Conservation (phyloP, 2,329 filamentous ascomycete species). For the Aspergillus novofumigatus region DNA sequence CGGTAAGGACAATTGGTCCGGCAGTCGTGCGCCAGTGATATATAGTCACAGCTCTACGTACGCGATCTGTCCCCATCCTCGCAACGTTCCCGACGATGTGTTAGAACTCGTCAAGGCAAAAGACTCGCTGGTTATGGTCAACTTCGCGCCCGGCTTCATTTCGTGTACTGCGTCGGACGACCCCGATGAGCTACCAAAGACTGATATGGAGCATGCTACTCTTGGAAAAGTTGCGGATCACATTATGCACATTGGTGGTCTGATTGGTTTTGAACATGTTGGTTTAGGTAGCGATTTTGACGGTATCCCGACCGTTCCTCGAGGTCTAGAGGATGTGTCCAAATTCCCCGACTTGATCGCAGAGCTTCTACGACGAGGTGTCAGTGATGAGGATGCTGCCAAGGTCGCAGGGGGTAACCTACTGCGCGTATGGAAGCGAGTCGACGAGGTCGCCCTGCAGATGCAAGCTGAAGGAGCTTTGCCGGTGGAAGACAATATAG, state of each 20-base stretch:
- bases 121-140: conserved; percentile 82
- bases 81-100: conserved; percentile 85
- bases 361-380: conserved; percentile 67
- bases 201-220: conserved; percentile 65
- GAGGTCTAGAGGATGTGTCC: conserved; percentile 77
- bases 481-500: conserved; percentile 42
- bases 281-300: conserved; percentile 90
- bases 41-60: conserved; percentile 85
- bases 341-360: conserved; percentile 76
- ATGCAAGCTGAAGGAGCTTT: conserved; percentile 56
- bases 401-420: conserved; percentile 79
- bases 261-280: conserved; percentile 83
- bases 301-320: conserved; percentile 57
- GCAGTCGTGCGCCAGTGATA: conserved; percentile 76
- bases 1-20: conserved; percentile 56
- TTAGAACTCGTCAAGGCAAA: conserved; percentile 69
- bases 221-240: conserved; percentile 74
- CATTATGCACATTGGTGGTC: conserved; percentile 73
- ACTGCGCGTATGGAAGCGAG: conserved; percentile 76
- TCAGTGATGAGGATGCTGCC: conserved; percentile 67
- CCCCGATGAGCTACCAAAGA: conserved; percentile 62
- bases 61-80: conserved; percentile 76
- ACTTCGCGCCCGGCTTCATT: conserved; percentile 79
- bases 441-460: conserved; percentile 65
- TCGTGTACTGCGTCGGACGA: conserved; percentile 62